A percentile compares a stretch with the other conserved stretches of the same genome.
Evolutionary conservation across 257 asterid genomes (phyloP).

Genomic region (Solanum chmielewskii): DNA sequence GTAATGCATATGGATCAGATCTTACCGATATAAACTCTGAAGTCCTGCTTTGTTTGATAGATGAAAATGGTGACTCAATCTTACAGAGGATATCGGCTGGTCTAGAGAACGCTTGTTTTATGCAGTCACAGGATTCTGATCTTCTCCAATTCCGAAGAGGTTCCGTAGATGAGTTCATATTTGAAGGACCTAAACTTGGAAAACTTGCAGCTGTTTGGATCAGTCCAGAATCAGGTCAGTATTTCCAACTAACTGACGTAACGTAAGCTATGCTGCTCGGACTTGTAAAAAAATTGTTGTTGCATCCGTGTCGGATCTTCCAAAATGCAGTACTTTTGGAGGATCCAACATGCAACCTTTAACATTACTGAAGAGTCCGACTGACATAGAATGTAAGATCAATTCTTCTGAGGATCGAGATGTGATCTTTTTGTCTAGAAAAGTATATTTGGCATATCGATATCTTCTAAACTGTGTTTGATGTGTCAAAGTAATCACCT

Average conservation of each 20-base stretch:
- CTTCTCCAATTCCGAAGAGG: conserved; percentile 54
- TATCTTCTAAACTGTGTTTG: not conserved
- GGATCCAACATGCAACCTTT: not conserved
- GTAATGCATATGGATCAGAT: conserved; percentile 54
- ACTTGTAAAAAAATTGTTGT: not conserved
- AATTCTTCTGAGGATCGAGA: not conserved
- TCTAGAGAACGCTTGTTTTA: not conserved
- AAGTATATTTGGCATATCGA: not conserved
- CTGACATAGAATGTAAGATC: not conserved
- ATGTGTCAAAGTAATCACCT: not conserved
- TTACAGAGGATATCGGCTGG: conserved; percentile 60
- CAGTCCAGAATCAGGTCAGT: conserved; percentile 67
- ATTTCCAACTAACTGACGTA: not conserved
- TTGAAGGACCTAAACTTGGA: conserved; percentile 69
- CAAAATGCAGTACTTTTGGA: not conserved
- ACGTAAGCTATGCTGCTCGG: not conserved
- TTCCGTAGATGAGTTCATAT: conserved; percentile 52
- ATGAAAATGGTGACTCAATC: conserved; percentile 64
- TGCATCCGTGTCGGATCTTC: not conserved
- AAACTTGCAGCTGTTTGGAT: conserved; percentile 72
- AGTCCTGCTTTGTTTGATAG: conserved; percentile 63
- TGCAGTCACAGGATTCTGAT: conserved; percentile 17
- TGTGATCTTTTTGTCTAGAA: not conserved
- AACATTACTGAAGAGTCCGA: not conserved
- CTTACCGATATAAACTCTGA: conserved; percentile 50